These are phyloP conservation scores for Blechomonas ayalai DNA, from an alignment of 208 protist species.

Conservation along the genomic window DNA sequence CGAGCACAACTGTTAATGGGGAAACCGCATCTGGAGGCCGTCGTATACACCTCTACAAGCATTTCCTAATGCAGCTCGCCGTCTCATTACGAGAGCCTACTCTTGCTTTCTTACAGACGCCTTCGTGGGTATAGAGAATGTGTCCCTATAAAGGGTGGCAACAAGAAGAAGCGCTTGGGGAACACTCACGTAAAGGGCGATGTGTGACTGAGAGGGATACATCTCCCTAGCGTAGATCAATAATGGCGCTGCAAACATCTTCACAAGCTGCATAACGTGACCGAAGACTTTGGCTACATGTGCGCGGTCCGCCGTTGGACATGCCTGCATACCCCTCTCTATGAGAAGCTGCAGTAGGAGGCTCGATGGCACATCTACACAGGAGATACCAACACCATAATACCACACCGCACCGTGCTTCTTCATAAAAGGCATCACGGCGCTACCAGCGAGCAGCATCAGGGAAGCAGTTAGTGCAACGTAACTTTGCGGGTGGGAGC, in stretches of 20 bases:
- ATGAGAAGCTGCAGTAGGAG: slow-evolving; percentile 17
- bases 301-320: background rate
- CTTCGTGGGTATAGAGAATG: too few relatives aligned
- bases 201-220: too few relatives aligned
- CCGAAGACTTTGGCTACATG: background rate
- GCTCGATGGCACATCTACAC: slow-evolving; percentile 33
- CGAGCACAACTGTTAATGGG: too few relatives aligned
- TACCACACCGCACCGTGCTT: slow-evolving; percentile 13
- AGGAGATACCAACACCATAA: slow-evolving; percentile 17
- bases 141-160: too few relatives aligned
- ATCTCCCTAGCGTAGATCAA: slow-evolving; percentile 1
- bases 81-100: too few relatives aligned
- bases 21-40: too few relatives aligned
- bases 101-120: too few relatives aligned
- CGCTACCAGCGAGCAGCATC: slow-evolving; percentile 5
- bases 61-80: too few relatives aligned
- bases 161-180: too few relatives aligned
- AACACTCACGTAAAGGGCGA: too few relatives aligned
- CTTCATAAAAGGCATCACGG: slow-evolving; percentile 1
- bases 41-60: too few relatives aligned
- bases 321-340: background rate
- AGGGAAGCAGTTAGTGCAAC: slow-evolving; percentile 2
- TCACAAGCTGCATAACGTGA: slow-evolving; percentile 4
- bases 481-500: slow-evolving; percentile 1
- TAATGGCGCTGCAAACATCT: slow-evolving; percentile 8